Evolutionary conservation across 2,329 filamentous ascomycete species (phyloP).

Genomic region (Stagonosporopsis cucurbitacearum): DNA sequence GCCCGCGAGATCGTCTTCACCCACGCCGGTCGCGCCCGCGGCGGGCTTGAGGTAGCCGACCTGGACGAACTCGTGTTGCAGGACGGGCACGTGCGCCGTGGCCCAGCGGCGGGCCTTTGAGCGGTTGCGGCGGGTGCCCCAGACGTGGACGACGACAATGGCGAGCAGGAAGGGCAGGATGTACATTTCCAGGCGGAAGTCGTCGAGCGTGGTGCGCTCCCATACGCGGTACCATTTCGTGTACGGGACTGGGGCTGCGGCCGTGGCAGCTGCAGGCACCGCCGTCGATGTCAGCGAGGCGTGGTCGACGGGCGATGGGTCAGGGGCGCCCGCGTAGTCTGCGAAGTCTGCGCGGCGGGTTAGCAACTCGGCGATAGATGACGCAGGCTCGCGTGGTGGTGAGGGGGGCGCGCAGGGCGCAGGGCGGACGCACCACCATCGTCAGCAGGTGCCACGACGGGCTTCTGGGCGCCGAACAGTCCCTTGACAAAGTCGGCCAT

Average conservation of each 20-base stretch:
- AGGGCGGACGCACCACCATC: conserved; percentile 68
- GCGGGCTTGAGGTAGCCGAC: conserved; percentile 73
- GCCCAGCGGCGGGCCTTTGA: conserved; percentile 83
- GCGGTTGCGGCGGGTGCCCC: conserved; percentile 81
- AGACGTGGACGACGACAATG: conserved; percentile 78
- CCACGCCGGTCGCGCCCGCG: conserved; percentile 53
- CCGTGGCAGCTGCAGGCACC: conserved; percentile 45
- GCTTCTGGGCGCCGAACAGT: conserved; percentile 72
- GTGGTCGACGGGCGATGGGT: conserved; percentile 63
- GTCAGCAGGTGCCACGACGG: conserved; percentile 63
- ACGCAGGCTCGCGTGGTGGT: conserved; percentile 14
- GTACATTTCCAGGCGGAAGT: conserved; percentile 87
- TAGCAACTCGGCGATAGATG: conserved; percentile 3
- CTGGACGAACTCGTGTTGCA: conserved; percentile 82
- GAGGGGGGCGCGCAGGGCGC: conserved; percentile 15
- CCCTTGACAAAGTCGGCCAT: conserved; percentile 68
- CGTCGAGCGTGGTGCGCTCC: conserved; percentile 81
- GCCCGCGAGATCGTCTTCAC: conserved; percentile 48
- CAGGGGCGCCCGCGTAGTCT: conserved; percentile 84
- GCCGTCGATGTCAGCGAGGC: conserved; percentile 50
- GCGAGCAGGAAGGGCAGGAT: conserved; percentile 78
- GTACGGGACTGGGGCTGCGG: conserved; percentile 65
- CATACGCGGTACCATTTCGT: conserved; percentile 98
- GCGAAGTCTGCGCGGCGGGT: conserved; percentile 75
- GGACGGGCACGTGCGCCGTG: conserved; percentile 70